Conservation (phyloP, 352 stramenopile species). For the Saprolegnia diclina region DNA sequence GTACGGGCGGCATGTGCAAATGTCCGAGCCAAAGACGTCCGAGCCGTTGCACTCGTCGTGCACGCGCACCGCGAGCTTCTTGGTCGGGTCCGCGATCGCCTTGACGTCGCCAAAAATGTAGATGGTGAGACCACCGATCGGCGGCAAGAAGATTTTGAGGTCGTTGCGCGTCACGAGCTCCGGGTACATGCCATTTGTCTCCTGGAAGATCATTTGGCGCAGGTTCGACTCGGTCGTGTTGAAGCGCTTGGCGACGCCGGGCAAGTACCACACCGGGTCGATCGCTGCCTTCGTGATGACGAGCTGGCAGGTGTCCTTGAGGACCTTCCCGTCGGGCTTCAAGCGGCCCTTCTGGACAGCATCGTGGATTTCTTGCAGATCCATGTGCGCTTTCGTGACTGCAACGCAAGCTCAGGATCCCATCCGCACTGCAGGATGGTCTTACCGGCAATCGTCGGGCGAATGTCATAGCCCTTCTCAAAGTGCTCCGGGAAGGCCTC, state of each 20-base stretch:
- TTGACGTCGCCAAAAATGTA: constrained; percentile 99
- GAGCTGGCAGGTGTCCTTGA: constrained; percentile 86
- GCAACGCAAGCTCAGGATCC: neutral
- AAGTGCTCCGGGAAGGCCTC: constrained; percentile 92
- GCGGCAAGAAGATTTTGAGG: constrained; percentile 98
- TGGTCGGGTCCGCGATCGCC: constrained; percentile 95
- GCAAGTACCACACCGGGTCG: constrained; percentile 99
- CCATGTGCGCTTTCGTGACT: constrained; percentile 95
- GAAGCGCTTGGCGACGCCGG: constrained; percentile 97
- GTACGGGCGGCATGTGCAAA: constrained; percentile 99
- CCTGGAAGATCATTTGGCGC: constrained; percentile 96
- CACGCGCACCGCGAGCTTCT: constrained; percentile 95
- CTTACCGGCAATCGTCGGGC: constrained; percentile 93
- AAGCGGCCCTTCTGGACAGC: constrained; percentile 89
- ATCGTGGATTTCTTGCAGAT: constrained; percentile 98
- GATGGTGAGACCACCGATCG: constrained; percentile 94
- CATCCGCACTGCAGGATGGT: neutral
- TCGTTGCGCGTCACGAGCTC: constrained; percentile 98
- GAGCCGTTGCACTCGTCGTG: constrained; percentile 99
- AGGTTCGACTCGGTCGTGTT: constrained; percentile 94
- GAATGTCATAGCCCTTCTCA: constrained; percentile 97
- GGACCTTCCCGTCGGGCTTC: constrained; percentile 94
- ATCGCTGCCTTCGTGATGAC: constrained; percentile 97
- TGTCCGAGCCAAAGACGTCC: constrained; percentile 97
- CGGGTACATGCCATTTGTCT: constrained; percentile 99